Evolutionary conservation across 352 stramenopile genomes (phyloP), one percentile per base, ranked within the genome.

Genomic region (Pythium graminicola): DNA sequence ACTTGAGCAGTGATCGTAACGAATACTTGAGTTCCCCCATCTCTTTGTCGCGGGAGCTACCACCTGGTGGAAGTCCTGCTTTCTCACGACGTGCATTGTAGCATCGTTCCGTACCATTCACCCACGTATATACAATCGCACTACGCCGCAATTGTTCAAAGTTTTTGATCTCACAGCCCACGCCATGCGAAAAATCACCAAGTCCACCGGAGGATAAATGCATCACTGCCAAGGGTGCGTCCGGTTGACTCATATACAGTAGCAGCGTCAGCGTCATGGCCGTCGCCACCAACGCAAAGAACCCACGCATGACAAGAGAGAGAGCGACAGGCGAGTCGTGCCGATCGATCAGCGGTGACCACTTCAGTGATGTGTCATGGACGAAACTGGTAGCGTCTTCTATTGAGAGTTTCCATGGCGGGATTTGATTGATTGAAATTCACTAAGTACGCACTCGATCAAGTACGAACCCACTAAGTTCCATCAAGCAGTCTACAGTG

Each of bases 11-110:
- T 50, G 81, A 89, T 1, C 81, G 79, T 40, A 93, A 54, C 53
- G 81, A 93, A 67, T 89, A 93, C 57, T 89, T 90, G 61, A 93
- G 76, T 53, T 93, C 81, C 19, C 77, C 81, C 68, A 93, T 90
- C 62, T 93, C 81, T 54, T 88, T 87, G 52, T 90, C 81, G 13
- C 81, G 62, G 8, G 76, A 88, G 13, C 75, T 81, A 0, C 80
- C 80, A n/a, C 77, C 79, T 0, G 65, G 72, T 1, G 73, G 60
- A 20, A 88, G 61, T 16, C 75, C 76, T 1, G 73, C 77, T 19
- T 64, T 63, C 42, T 71, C 51, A 9, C 81, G 70, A 1, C 78
- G 69, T 23, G 69, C 64, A 47, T 88, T 86, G 69, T 93, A 93
- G 68, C 79, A 90, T 26, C 33, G 63, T 60, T 93, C 77, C 2